Evolutionary conservation across 139 green algal genomes (phyloP).

Genomic region (Tetradesmus lagerheimii): DNA sequence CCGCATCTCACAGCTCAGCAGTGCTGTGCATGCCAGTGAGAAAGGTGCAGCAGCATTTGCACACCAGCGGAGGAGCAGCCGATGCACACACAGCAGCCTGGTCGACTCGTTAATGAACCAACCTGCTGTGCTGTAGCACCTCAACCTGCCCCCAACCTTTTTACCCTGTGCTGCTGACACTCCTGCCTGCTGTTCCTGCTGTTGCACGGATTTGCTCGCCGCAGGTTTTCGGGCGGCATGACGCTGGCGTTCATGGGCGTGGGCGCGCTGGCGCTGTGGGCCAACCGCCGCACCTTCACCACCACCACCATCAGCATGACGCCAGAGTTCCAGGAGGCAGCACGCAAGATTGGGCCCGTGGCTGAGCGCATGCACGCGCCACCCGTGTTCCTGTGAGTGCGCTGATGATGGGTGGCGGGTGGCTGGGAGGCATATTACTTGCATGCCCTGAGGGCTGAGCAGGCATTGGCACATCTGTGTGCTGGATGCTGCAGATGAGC

Average conservation of each 20-base stretch:
- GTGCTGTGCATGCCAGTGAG: too few species aligned
- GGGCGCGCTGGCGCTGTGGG: neutral
- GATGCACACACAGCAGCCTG: too few species aligned
- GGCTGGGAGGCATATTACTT: too few species aligned
- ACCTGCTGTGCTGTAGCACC: too few species aligned
- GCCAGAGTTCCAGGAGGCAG: slow-evolving; percentile 43
- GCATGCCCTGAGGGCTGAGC: too few species aligned
- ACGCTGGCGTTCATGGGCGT: neutral
- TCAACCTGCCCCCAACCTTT: too few species aligned
- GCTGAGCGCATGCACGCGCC: slow-evolving; percentile 34
- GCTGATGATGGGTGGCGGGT: neutral
- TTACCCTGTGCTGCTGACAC: neutral
- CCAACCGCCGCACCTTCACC: slow-evolving; percentile 16
- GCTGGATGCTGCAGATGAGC: too few species aligned
- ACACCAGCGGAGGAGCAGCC: too few species aligned
- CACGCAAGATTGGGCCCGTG: slow-evolving; percentile 34
- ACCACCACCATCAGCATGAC: slow-evolving; percentile 3
- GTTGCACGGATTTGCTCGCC: neutral
- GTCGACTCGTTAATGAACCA: too few species aligned
- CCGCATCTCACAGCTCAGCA: too few species aligned
- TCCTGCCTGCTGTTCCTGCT: neutral
- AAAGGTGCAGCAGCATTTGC: too few species aligned
- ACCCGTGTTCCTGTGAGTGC: slow-evolving; percentile 43
- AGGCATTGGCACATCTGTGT: too few species aligned
- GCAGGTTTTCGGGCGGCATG: neutral